Conservation (phyloP, 2,329 filamentous ascomycete genomes). For the Chaetomium sp. region DNA sequence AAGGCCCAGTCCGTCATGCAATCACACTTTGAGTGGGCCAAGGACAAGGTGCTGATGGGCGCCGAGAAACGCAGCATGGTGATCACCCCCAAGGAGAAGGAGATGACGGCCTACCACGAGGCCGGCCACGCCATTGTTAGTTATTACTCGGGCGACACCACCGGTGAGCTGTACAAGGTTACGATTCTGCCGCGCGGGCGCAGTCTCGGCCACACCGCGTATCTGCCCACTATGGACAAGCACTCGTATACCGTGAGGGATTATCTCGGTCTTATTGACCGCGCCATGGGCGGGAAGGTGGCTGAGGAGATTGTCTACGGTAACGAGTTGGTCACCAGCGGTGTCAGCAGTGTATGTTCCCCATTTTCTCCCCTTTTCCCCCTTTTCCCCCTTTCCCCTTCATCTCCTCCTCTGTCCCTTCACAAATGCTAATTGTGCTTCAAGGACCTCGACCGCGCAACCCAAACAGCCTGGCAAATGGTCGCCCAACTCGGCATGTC, state of each 20-base stretch:
- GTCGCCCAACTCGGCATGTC: slow-evolving; percentile 90
- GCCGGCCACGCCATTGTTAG: slow-evolving; percentile 90
- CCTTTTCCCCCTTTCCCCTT: not conserved
- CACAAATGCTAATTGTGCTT: slow-evolving; percentile 7
- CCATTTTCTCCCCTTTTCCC: not conserved
- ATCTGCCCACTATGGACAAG: slow-evolving; percentile 86
- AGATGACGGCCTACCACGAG: slow-evolving; percentile 94
- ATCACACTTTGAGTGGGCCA: slow-evolving; percentile 90
- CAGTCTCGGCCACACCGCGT: slow-evolving; percentile 78
- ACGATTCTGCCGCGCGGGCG: slow-evolving; percentile 90
- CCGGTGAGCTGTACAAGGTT: slow-evolving; percentile 85
- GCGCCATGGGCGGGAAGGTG: slow-evolving; percentile 71
- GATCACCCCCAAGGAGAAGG: slow-evolving; percentile 90
- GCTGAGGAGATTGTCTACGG: slow-evolving; percentile 85
- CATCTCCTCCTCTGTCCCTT: not conserved
- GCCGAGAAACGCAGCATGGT: slow-evolving; percentile 85
- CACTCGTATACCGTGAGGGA: slow-evolving; percentile 83
- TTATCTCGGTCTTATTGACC: slow-evolving; percentile 62
- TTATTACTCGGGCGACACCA: slow-evolving; percentile 67
- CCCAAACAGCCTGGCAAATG: slow-evolving; percentile 76
- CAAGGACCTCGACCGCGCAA: slow-evolving; percentile 78
- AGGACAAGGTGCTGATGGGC: slow-evolving; percentile 97
- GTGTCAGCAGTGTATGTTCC: slow-evolving; percentile 64
- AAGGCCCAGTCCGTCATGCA: slow-evolving; percentile 70
- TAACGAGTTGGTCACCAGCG: slow-evolving; percentile 82